Evolutionary conservation across 352 stramenopile genomes (phyloP), one percentile per base, ranked within the genome.

Genomic region (Phytophthora agathidicida): DNA sequence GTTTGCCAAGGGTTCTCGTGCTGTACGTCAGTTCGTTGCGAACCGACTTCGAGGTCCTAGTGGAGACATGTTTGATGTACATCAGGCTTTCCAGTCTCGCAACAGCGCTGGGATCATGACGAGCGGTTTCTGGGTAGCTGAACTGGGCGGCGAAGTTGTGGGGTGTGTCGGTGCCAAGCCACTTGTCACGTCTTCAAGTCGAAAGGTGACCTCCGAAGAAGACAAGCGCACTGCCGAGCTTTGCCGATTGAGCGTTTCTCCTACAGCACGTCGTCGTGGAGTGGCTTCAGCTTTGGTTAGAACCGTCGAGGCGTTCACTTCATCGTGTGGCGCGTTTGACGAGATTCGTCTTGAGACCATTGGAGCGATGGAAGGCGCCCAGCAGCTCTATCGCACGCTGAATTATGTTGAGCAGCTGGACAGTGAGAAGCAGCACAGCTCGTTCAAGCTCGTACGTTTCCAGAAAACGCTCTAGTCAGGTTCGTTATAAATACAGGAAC

Each of bases 11-110:
- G 53, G 47, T 7, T 83, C 73, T 26, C 82, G 80, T 42, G 77
- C 80, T 5, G 80, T 89, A 2, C 65, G 68, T 20, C 82, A 83
- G 54, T 85, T 89, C 46, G 75, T 87, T 23, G 72, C 69, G 7
- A 80, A 80, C 23, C 71, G 70, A 0, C 60, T 87, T 8, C 53
- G 60, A 11, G 31, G 61, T 1, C 61, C 61, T 0, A 37, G 32
- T 14, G 75, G 73, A 9, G 76, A 89, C 48, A 66, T 89, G 44
- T 54, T 65, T 14, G 62, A 89, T 27, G 42, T 89, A 8, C 14
- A 70, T 0, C 30, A 49, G 2, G 58, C 60, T 8, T 89, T 84
- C 48, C 41, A 80, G 13, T 4, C 23, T 4, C 36, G 22, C 23
- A 43, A 50, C 6, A 49, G 20, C 0, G 24, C 10, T 7, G 53